These are phyloP conservation scores for Leptographium radiaticola DNA, from an alignment of 2,329 filamentous ascomycete species.

Conservation along the genomic window DNA sequence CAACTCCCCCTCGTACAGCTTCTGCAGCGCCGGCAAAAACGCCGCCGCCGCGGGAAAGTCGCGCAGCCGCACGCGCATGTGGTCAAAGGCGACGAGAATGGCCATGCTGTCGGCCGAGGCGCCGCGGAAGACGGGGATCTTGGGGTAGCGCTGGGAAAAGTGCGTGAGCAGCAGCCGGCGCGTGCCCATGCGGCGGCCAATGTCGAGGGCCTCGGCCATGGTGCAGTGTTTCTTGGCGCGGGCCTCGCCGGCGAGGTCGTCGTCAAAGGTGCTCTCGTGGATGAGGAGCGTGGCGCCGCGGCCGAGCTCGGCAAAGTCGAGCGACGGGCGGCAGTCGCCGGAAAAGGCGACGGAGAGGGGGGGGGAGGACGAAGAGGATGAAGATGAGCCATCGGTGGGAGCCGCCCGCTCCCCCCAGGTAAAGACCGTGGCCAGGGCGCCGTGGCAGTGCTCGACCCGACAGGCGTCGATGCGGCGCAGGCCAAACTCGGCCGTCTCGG, in stretches of 20 bases:
- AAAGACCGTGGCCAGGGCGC: conserved; percentile 62
- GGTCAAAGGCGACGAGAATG: conserved; percentile 64
- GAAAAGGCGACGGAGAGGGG: conserved; percentile 79
- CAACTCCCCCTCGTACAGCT: conserved; percentile 11
- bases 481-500: conserved; percentile 31
- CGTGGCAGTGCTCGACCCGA: conserved; percentile 64
- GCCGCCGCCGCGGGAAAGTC: conserved; percentile 51
- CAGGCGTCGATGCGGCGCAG: conserved; percentile 55
- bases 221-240: conserved; percentile 83
- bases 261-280: conserved; percentile 93
- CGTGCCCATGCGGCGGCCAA: conserved; percentile 69
- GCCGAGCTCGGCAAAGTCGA: conserved; percentile 57
- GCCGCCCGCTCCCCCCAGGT: conserved; percentile 40
- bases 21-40: conserved; percentile 14
- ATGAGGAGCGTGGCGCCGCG: conserved; percentile 68
- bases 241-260: conserved; percentile 68
- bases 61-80: conserved; percentile 60
- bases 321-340: conserved; percentile 78
- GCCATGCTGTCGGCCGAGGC: conserved; percentile 30
- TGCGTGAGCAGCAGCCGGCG: conserved; percentile 77
- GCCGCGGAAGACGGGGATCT: conserved; percentile 39
- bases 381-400: too few relatives aligned
- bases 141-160: conserved; percentile 89
- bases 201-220: conserved; percentile 67
- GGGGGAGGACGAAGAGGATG: too few relatives aligned